Conservation (phyloP, 2,329 filamentous ascomycete species). For the Clonostachys rhizophaga region DNA sequence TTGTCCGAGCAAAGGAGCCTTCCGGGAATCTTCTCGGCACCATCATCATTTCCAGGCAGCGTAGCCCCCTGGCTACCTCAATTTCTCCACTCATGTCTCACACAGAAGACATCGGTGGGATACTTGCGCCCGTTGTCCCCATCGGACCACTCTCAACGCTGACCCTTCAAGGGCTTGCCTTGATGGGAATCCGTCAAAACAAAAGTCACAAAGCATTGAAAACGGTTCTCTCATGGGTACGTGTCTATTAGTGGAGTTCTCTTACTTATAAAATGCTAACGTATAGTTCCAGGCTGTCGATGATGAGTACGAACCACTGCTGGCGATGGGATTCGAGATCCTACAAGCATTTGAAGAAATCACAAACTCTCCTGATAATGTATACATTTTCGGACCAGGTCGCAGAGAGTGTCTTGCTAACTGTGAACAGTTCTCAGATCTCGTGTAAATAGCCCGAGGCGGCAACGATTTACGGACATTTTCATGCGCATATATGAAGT, state of each 20-base stretch:
- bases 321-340: constrained; percentile 75
- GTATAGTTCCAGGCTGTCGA: constrained; percentile 46
- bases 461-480: neutral
- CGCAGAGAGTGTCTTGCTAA: neutral
- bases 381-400: constrained; percentile 22
- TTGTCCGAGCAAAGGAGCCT: constrained; percentile 74
- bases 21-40: constrained; percentile 68
- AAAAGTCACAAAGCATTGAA: constrained; percentile 71
- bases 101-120: constrained; percentile 60
- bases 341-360: constrained; percentile 81
- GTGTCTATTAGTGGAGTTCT: constrained; percentile 19
- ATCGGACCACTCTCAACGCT: constrained; percentile 64
- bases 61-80: constrained; percentile 62
- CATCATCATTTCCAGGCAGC: constrained; percentile 71
- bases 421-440: constrained; percentile 1
- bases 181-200: constrained; percentile 79
- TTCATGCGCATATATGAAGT: no score
- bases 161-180: constrained; percentile 69
- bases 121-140: constrained; percentile 75
- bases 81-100: constrained; percentile 64
- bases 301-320: constrained; percentile 67
- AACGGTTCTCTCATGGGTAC: constrained; percentile 76
- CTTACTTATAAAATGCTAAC: constrained; percentile 7
- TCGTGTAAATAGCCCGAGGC: neutral
- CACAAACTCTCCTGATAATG: constrained; percentile 54